Evolutionary conservation across 2,329 filamentous ascomycete species (phyloP).

Genomic region (Penicillium verrucosum): DNA sequence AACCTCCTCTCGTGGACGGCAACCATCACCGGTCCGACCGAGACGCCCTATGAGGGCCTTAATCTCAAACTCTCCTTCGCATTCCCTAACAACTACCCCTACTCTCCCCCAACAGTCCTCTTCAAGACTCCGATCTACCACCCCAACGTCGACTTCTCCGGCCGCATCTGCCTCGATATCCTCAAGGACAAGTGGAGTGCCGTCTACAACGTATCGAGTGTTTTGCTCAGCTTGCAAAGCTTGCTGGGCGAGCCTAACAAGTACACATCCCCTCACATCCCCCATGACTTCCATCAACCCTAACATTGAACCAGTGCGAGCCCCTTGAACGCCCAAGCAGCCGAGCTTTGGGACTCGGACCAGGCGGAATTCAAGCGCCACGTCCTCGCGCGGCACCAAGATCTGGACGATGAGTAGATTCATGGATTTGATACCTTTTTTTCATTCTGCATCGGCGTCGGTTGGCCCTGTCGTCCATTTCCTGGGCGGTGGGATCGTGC

Average conservation of each 20-base stretch:
- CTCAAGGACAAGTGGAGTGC: conserved; percentile 99
- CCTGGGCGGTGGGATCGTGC: conserved; percentile 7
- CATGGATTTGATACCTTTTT: conserved; percentile 1
- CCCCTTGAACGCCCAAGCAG: conserved; percentile 92
- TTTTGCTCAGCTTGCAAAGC: conserved; percentile 90
- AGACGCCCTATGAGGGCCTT: conserved; percentile 84
- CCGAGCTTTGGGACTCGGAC: conserved; percentile 91
- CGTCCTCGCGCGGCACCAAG: conserved; percentile 62
- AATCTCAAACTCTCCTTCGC: conserved; percentile 88
- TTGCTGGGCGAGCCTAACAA: conserved; percentile 97
- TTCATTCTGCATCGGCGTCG: conserved; percentile 18
- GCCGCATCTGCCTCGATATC: conserved; percentile 95
- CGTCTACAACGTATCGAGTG: conserved; percentile 92
- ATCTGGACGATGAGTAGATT: conserved; percentile 49
- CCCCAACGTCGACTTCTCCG: conserved; percentile 96
- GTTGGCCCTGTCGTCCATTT: conserved; percentile 6
- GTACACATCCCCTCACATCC: conserved; percentile 52
- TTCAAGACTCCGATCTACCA: conserved; percentile 99
- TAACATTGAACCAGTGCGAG: conserved; percentile 62
- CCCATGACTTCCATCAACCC: neutral
- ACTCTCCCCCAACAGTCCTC: conserved; percentile 81
- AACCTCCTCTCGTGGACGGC: conserved; percentile 91
- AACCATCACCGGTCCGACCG: conserved; percentile 85
- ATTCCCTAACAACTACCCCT: conserved; percentile 92
- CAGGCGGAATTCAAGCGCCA: conserved; percentile 78